Percentiles rank a stretch among this genome's conserved stretches.
These are phyloP conservation scores for Trichoderma koningiopsis DNA, from an alignment of 2,329 filamentous ascomycete species.

Conservation along the genomic window DNA sequence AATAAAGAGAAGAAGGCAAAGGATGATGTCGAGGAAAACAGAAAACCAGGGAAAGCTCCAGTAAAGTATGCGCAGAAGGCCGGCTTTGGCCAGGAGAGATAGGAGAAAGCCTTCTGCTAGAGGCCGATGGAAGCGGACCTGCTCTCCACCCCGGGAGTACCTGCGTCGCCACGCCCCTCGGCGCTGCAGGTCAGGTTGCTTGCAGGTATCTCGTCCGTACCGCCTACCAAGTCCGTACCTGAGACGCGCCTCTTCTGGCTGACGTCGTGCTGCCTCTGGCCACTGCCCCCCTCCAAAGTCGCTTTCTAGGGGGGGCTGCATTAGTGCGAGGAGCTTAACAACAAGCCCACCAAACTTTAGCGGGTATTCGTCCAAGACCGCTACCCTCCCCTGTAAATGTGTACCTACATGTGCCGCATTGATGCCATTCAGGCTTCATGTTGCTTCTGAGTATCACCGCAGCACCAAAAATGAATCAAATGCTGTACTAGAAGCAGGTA, in stretches of 20 bases:
- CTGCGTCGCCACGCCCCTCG: neutral
- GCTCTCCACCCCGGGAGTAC: neutral
- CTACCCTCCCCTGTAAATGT: neutral
- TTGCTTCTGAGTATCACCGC: neutral
- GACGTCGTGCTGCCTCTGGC: conserved; percentile 24
- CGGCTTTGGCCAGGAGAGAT: conserved; percentile 28
- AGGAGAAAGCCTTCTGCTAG: conserved; percentile 27
- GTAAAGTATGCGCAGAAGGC: conserved; percentile 26
- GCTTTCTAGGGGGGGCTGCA: conserved; percentile 6
- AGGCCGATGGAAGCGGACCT: conserved; percentile 6
- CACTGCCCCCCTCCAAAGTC: conserved; percentile 12
- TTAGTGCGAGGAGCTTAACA: conserved; percentile 23
- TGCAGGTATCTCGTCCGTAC: conserved; percentile 1
- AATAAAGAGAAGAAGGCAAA: conserved; percentile 21
- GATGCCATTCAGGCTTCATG: neutral
- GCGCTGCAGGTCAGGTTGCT: neutral
- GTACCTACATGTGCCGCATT: neutral
- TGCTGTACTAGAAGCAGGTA: neutral
- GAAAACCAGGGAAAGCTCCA: conserved; percentile 29
- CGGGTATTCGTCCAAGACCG: neutral
- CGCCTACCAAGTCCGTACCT: neutral
- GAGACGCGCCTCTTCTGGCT: conserved; percentile 11
- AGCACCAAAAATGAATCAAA: neutral
- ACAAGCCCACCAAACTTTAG: neutral
- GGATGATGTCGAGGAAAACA: conserved; percentile 15